These are phyloP conservation scores for Amphirosellinia nigrospora DNA, from an alignment of 495 filamentous ascomycete genomes.

Conservation along the genomic window DNA sequence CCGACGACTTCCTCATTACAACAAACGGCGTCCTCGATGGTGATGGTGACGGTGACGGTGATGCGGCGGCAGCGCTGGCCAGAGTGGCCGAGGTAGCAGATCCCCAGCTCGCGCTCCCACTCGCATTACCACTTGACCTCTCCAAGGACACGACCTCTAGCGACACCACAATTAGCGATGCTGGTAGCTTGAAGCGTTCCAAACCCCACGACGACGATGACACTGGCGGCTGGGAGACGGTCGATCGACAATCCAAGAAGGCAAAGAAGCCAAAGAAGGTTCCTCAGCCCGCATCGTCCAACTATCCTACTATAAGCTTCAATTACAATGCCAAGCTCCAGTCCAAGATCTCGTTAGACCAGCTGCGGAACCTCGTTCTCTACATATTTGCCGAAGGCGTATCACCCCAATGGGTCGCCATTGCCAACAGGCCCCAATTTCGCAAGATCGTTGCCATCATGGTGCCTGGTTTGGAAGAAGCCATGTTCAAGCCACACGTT, in stretches of 20 bases:
- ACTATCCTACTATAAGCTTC: constrained; percentile 77
- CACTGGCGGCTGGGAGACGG: constrained; percentile 57
- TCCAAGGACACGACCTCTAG: constrained; percentile 21
- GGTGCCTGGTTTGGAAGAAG: constrained; percentile 88
- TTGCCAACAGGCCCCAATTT: constrained; percentile 76
- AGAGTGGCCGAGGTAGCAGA: neutral
- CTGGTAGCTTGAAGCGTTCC: constrained; percentile 45
- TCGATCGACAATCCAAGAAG: constrained; percentile 45
- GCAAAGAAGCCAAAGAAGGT: constrained; percentile 65
- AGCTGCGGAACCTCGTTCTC: constrained; percentile 81
- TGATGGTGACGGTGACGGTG: neutral
- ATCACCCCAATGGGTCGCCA: constrained; percentile 85
- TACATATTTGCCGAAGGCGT: constrained; percentile 87
- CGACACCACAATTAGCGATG: constrained; percentile 25
- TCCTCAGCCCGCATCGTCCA: constrained; percentile 54
- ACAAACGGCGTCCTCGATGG: constrained; percentile 10
- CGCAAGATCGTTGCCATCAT: constrained; percentile 89
- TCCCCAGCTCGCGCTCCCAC: neutral
- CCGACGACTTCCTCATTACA: constrained; percentile 27
- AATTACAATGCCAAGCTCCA: constrained; percentile 71
- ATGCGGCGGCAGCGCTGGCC: neutral
- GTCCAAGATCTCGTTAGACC: constrained; percentile 73
- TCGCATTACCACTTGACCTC: constrained; percentile 17
- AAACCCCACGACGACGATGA: constrained; percentile 49
- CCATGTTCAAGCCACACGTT: constrained; percentile 80